A percentile compares a stretch with the other conserved stretches of the same genome.
Evolutionary conservation across 2,329 filamentous ascomycete genomes (phyloP).

Genomic region (Sporothrix inflata): DNA sequence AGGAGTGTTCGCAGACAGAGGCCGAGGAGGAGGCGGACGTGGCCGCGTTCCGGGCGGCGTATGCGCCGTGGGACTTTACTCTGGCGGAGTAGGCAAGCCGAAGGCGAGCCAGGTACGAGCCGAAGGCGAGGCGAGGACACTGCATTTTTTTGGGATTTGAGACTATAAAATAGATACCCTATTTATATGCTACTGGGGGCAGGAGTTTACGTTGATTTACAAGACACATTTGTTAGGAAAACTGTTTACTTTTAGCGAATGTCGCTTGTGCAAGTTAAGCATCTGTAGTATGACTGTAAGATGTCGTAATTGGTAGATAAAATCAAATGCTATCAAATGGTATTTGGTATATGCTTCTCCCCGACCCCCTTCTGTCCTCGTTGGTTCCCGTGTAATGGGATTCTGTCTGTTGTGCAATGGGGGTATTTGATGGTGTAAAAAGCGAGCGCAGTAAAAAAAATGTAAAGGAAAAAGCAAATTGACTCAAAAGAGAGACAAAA

Average conservation of each 20-base stretch:
- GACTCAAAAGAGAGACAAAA: background rate
- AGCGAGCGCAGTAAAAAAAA: background rate
- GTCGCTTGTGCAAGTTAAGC: no score
- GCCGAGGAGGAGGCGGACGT: conserved; percentile 81
- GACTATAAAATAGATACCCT: conserved; percentile 14
- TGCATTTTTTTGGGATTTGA: background rate
- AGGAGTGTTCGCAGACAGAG: conserved; percentile 75
- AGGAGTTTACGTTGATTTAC: conserved; percentile 7
- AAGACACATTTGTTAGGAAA: background rate
- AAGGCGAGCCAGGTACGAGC: background rate
- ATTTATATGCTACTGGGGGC: background rate
- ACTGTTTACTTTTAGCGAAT: no score
- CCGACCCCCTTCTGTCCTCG: background rate
- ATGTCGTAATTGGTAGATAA: background rate
- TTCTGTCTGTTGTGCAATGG: conserved; percentile 8
- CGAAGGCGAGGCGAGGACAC: background rate
- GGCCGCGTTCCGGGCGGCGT: conserved; percentile 76
- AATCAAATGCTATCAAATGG: conserved; percentile 18
- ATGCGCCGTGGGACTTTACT: conserved; percentile 86
- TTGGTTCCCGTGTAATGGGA: background rate
- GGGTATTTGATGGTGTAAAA: conserved; percentile 16
- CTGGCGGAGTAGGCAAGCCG: conserved; percentile 23
- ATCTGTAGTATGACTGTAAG: no score
- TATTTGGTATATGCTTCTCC: conserved; percentile 14
- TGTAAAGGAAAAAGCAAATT: background rate